Evolutionary conservation across 169 alveolate species (phyloP).

Genomic region (Plasmodium vivax): DNA sequence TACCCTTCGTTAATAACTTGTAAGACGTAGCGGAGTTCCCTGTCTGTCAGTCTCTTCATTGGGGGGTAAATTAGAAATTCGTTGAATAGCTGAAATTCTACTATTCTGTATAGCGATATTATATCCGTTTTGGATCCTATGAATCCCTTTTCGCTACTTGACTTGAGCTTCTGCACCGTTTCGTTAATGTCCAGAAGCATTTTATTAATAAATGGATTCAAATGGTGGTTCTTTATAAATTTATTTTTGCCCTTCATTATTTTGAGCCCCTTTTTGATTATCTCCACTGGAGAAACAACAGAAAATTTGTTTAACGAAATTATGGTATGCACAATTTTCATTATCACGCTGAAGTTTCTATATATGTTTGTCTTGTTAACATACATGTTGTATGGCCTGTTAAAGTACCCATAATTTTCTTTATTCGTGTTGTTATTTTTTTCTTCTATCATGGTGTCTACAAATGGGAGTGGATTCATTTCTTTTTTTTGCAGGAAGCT

Average conservation of each 20-base stretch:
- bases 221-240: neutral
- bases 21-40: slow-evolving; percentile 20
- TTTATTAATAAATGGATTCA: slow-evolving; percentile 47
- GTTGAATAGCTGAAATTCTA: slow-evolving; percentile 46
- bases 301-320: slow-evolving; percentile 72
- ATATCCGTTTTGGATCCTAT: neutral
- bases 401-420: slow-evolving; percentile 15
- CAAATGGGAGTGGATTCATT: neutral
- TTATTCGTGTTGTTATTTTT: neutral
- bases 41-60: slow-evolving; percentile 46
- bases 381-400: slow-evolving; percentile 72
- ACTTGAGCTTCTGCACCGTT: slow-evolving; percentile 37
- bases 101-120: slow-evolving; percentile 26
- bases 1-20: slow-evolving; percentile 56
- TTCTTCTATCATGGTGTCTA: slow-evolving; percentile 16
- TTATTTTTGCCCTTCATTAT: neutral
- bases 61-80: slow-evolving; percentile 42
- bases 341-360: slow-evolving; percentile 37
- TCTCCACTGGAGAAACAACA: slow-evolving; percentile 29
- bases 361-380: slow-evolving; percentile 11
- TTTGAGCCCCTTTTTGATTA: slow-evolving; percentile 38
- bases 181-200: slow-evolving; percentile 46
- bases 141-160: slow-evolving; percentile 20
- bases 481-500: slow-evolving; percentile 24
- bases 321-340: slow-evolving; percentile 50